These are phyloP conservation scores for Phytophthora constricta DNA, from an alignment of 352 stramenopile species.

Conservation along the genomic window DNA sequence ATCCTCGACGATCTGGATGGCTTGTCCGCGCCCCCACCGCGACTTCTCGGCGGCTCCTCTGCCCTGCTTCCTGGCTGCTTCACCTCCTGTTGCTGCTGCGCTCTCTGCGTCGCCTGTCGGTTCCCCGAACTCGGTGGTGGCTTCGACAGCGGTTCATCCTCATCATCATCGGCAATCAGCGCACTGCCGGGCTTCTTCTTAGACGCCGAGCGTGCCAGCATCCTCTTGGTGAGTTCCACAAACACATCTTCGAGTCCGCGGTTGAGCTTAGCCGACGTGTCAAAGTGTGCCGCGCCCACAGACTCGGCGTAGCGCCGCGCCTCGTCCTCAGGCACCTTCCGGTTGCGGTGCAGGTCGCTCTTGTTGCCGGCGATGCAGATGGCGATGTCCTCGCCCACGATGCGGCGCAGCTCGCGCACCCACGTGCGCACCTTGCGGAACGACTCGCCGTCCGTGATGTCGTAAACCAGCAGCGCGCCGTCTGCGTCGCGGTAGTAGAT, in stretches of 20 bases:
- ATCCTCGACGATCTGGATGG: constrained; percentile 73
- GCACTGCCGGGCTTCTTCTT: constrained; percentile 78
- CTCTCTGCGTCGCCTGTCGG: constrained; percentile 25
- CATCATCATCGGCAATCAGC: constrained; percentile 81
- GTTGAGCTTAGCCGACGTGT: constrained; percentile 94
- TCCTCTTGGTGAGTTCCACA: constrained; percentile 87
- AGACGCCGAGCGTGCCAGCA: constrained; percentile 62
- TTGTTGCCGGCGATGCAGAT: constrained; percentile 95
- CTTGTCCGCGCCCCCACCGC: constrained; percentile 57
- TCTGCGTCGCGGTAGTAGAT: constrained; percentile 93
- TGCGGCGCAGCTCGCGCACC: constrained; percentile 92
- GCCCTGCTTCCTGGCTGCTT: constrained; percentile 24
- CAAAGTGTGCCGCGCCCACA: constrained; percentile 89
- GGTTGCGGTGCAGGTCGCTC: constrained; percentile 88
- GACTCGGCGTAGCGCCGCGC: constrained; percentile 86
- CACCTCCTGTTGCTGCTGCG: constrained; percentile 26
- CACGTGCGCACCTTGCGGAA: constrained; percentile 93
- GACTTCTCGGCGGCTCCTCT: constrained; percentile 41
- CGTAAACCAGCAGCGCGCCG: constrained; percentile 91
- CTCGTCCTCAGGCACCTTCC: constrained; percentile 89
- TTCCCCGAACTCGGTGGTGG: constrained; percentile 28
- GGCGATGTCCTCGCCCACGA: constrained; percentile 91
- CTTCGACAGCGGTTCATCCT: constrained; percentile 34
- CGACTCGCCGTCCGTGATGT: constrained; percentile 93
- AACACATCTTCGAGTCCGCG: constrained; percentile 92